These are phyloP conservation scores for Lactifluus piperatus DNA, from an alignment of 768 basidiomycete genomes.

Conservation along the genomic window DNA sequence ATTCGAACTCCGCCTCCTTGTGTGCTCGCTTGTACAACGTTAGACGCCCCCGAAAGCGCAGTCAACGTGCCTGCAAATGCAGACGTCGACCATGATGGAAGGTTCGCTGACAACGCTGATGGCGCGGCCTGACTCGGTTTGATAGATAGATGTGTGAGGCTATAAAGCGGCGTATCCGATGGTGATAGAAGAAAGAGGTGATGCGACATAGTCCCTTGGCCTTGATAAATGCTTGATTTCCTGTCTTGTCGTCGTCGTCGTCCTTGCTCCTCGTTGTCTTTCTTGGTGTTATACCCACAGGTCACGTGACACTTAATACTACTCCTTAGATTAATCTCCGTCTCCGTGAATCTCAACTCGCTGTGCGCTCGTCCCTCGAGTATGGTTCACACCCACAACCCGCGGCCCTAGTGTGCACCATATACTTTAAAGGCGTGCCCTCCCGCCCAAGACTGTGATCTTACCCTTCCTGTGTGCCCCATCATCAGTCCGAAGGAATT, in stretches of 20 bases:
- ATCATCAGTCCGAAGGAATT: constrained; percentile 12
- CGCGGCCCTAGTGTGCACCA: background rate
- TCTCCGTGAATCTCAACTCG: background rate
- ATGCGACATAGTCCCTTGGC: constrained; percentile 54
- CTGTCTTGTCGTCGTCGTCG: background rate
- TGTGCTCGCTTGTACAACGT: constrained; percentile 53
- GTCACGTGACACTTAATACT: background rate
- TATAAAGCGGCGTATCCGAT: constrained; percentile 81
- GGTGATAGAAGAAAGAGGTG: constrained; percentile 82
- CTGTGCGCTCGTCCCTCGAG: background rate
- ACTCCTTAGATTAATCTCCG: background rate
- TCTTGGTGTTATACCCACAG: background rate
- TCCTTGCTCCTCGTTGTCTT: too few relatives aligned
- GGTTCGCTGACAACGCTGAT: constrained; percentile 69
- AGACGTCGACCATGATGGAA: constrained; percentile 86
- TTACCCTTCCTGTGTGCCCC: background rate
- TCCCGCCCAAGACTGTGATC: background rate
- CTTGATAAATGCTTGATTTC: too few relatives aligned
- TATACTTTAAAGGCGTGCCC: background rate
- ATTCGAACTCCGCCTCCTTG: constrained; percentile 57
- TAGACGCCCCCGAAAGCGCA: constrained; percentile 78
- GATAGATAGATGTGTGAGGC: constrained; percentile 71
- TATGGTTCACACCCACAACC: background rate
- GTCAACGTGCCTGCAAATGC: constrained; percentile 87
- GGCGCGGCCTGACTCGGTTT: constrained; percentile 53